These are phyloP conservation scores for Pyrenophora graminea DNA, from an alignment of 2,329 filamentous ascomycete species.

Conservation along the genomic window DNA sequence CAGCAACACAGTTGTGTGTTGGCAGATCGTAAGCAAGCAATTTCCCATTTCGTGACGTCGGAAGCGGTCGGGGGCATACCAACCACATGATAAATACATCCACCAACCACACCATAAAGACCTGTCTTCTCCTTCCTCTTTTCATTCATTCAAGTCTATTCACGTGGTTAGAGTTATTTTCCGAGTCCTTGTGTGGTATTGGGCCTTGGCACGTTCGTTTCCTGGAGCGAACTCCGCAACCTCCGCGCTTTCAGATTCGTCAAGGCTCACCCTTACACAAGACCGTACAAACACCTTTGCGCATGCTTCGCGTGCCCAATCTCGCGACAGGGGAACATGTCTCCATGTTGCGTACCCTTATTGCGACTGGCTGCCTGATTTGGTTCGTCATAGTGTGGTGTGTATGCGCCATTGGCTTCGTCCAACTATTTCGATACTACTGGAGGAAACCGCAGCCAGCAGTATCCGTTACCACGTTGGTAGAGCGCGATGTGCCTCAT, in stretches of 20 bases:
- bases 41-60: no score
- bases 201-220: constrained; percentile 9
- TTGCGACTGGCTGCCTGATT: constrained; percentile 55
- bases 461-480: constrained; percentile 44
- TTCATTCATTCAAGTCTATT: no score
- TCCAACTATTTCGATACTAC: constrained; percentile 63
- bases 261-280: constrained; percentile 6
- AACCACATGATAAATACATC: no score
- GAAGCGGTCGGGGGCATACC: no score
- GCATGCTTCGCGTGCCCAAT: constrained; percentile 41
- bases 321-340: constrained; percentile 34
- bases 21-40: no score
- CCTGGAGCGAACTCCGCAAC: constrained; percentile 25
- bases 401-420: constrained; percentile 63
- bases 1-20: no score
- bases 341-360: constrained; percentile 42
- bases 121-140: no score
- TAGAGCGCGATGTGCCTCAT: constrained; percentile 65
- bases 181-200: neutral
- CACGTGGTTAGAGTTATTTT: neutral
- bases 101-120: no score
- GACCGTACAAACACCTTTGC: constrained; percentile 24
- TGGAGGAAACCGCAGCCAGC: constrained; percentile 52
- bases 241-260: constrained; percentile 20
- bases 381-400: constrained; percentile 61